phyloP scores from a whole-genome alignment of 345 rosid genomes.

The Rhodamnia rubescens region DNA sequence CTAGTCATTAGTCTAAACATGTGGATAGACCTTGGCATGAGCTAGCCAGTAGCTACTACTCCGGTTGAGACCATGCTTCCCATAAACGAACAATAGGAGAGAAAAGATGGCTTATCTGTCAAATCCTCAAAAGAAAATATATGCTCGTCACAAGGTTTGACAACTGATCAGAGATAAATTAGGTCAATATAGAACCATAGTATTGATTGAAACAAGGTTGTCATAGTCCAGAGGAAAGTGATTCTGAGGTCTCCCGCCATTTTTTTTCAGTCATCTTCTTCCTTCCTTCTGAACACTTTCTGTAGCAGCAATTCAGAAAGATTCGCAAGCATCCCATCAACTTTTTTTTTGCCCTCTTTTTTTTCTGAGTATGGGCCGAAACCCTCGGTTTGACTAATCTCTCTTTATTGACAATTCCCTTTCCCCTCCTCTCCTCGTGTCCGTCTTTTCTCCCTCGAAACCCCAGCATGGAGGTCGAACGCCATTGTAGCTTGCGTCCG shows the following conservation, averaged over 20 bases:
- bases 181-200: neutral
- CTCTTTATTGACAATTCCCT: neutral
- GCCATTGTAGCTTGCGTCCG: neutral
- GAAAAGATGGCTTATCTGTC: neutral
- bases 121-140: neutral
- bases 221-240: neutral
- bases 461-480: neutral
- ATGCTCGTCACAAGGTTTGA: neutral
- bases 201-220: neutral
- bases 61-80: neutral
- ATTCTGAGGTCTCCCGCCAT: neutral
- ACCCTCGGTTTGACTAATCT: neutral
- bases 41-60: too few relatives aligned
- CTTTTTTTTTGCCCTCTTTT: too few relatives aligned
- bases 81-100: too few relatives aligned
- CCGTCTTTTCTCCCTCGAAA: neutral
- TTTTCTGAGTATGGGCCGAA: neutral
- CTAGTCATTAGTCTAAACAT: too few relatives aligned
- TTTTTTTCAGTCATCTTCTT: neutral
- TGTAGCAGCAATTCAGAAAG: neutral
- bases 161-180: neutral
- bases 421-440: neutral
- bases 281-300: neutral
- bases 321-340: neutral
- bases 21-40: too few relatives aligned